A percentile compares a stretch with the other conserved stretches of the same genome.
Conservation (phyloP, 139 green algal genomes). For the Coelastrella sp. region DNA sequence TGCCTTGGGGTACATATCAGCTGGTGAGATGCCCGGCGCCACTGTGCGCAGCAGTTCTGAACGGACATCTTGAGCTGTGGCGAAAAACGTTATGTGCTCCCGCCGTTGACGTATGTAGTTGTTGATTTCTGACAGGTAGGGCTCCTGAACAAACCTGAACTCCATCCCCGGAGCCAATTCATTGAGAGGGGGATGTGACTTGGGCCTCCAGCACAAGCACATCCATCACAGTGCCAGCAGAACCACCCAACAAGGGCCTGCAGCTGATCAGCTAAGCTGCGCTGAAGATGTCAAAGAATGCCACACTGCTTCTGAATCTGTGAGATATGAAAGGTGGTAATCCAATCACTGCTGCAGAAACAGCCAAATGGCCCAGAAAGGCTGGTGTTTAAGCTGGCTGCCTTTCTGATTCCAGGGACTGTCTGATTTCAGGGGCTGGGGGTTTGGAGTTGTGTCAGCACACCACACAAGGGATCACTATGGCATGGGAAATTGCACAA, state of each 20-base stretch:
- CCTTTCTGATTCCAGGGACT: background rate
- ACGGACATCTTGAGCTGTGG: slow-evolving; percentile 57
- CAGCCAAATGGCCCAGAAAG: too few relatives aligned
- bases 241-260: slow-evolving; percentile 23
- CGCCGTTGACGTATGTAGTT: slow-evolving; percentile 65
- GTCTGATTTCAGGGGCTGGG: too few relatives aligned
- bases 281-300: background rate
- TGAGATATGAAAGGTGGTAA: too few relatives aligned
- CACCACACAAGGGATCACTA: too few relatives aligned
- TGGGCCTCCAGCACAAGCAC: slow-evolving; percentile 49
- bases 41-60: slow-evolving; percentile 64
- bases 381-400: background rate
- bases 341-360: background rate
- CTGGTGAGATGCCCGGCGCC: slow-evolving; percentile 51
- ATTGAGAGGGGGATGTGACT: slow-evolving; percentile 43
- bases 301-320: background rate
- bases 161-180: slow-evolving; percentile 46
- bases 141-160: slow-evolving; percentile 56
- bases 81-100: slow-evolving; percentile 61
- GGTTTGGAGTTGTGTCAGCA: too few relatives aligned
- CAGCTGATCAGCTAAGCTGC: background rate
- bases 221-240: slow-evolving; percentile 40
- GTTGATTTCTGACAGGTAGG: slow-evolving; percentile 63
- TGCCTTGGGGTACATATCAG: slow-evolving; percentile 59
- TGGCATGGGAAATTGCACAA: too few relatives aligned